Percentiles rank a stretch among this genome's conserved stretches.
Evolutionary conservation across 2,329 filamentous ascomycete genomes (phyloP).

Genomic region (Phaeoacremonium minimum): DNA sequence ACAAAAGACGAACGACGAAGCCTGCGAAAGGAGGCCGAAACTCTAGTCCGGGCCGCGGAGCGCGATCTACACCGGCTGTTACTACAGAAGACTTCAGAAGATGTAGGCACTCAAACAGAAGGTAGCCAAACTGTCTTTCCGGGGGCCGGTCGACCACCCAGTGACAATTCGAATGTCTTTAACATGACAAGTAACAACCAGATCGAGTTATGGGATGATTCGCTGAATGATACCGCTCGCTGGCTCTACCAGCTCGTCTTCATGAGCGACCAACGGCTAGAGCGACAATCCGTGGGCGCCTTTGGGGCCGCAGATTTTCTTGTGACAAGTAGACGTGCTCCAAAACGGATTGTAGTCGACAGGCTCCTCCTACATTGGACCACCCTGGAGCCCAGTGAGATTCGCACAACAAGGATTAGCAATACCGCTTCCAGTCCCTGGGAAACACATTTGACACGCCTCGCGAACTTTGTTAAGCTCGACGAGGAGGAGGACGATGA

Average conservation of each 20-base stretch:
- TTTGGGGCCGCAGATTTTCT: background rate
- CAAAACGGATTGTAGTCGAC: background rate
- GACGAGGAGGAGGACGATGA: background rate
- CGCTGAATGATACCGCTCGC: background rate
- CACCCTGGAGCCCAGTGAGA: background rate
- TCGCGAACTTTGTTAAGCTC: background rate
- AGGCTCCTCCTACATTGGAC: background rate
- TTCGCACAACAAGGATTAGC: background rate
- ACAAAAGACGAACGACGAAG: background rate
- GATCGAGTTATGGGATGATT: background rate
- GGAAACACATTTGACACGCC: background rate
- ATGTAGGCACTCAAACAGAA: background rate
- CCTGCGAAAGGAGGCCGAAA: background rate
- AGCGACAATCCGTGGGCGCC: background rate
- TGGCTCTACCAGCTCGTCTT: background rate
- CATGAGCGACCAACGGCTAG: background rate
- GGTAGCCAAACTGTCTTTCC: background rate
- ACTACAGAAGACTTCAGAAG: background rate
- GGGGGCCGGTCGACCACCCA: no score
- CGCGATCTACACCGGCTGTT: background rate
- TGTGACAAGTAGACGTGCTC: background rate
- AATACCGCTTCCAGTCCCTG: background rate
- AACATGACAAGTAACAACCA: no score
- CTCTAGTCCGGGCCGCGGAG: background rate
- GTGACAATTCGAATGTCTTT: no score